Evolutionary conservation across 331 rosid genomes (phyloP).

Genomic region (Prunus yedoensis): DNA sequence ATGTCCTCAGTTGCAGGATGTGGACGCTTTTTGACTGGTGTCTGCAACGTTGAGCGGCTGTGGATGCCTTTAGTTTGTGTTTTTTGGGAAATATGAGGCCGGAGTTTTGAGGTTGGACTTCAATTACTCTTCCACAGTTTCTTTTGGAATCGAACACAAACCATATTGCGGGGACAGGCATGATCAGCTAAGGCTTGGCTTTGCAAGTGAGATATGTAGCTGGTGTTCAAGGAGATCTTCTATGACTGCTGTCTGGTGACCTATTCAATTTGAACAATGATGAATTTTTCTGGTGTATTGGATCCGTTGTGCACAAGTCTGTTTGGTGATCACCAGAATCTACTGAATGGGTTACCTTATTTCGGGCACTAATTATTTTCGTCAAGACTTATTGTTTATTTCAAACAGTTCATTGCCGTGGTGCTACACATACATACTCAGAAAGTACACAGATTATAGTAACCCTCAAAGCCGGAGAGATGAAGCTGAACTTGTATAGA

Average conservation of each 20-base stretch:
- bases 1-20: slow-evolving; percentile 60
- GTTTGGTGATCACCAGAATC: not conserved
- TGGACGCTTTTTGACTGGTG: slow-evolving; percentile 44
- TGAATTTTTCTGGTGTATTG: not conserved
- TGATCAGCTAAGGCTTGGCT: not conserved
- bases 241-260: not conserved
- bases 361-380: not conserved
- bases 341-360: not conserved
- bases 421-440: slow-evolving; percentile 1
- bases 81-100: slow-evolving; percentile 1
- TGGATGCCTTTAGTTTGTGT: slow-evolving; percentile 4
- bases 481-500: not conserved
- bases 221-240: not conserved
- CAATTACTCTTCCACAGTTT: not conserved
- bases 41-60: slow-evolving; percentile 26
- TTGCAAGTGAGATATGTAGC: not conserved
- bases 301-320: not conserved
- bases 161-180: not conserved
- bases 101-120: not conserved
- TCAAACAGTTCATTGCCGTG: not conserved
- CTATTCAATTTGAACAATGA: not conserved
- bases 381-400: not conserved
- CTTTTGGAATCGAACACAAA: not conserved
- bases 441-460: slow-evolving; percentile 12
- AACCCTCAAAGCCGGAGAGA: not conserved